These are phyloP conservation scores for Meyerozyma sp. DNA, from an alignment of 1,139 yeast genomes.

Conservation along the genomic window DNA sequence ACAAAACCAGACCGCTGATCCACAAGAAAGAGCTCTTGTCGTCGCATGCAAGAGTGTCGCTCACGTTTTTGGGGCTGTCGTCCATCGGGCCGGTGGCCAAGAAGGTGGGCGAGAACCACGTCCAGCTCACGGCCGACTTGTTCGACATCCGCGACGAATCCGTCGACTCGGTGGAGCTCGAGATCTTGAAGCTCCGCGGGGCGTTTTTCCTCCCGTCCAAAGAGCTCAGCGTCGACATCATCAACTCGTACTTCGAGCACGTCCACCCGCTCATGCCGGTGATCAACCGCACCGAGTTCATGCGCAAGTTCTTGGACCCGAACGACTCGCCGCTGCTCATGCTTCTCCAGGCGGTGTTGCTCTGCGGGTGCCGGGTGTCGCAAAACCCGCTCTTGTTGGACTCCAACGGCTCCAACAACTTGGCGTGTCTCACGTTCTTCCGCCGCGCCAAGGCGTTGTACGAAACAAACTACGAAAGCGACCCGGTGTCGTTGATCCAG, in stretches of 20 bases:
- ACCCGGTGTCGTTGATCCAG: constrained; percentile 62
- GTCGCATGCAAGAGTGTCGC: constrained; percentile 25
- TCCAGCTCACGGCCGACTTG: constrained; percentile 37
- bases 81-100: constrained; percentile 39
- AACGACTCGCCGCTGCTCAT: constrained; percentile 63
- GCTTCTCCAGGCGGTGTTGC: constrained; percentile 62
- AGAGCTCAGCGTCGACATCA: constrained; percentile 56
- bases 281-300: constrained; percentile 59
- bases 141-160: constrained; percentile 33
- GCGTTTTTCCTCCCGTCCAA: constrained; percentile 66
- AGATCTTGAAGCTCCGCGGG: constrained; percentile 62
- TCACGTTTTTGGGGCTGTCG: constrained; percentile 40
- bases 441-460: constrained; percentile 74
- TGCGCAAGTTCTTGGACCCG: constrained; percentile 52
- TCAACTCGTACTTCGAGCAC: constrained; percentile 58
- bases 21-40: constrained; percentile 30
- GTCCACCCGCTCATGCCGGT: constrained; percentile 72
- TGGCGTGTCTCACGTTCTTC: constrained; percentile 63
- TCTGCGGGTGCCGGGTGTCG: constrained; percentile 66
- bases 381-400: constrained; percentile 54
- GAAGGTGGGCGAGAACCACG: constrained; percentile 41
- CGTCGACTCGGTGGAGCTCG: constrained; percentile 63
- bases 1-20: constrained; percentile 36
- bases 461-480: constrained; percentile 69
- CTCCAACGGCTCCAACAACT: constrained; percentile 48